These are phyloP conservation scores for Sclerotiophoma versabilis DNA, from an alignment of 2,329 filamentous ascomycete genomes.

Conservation along the genomic window DNA sequence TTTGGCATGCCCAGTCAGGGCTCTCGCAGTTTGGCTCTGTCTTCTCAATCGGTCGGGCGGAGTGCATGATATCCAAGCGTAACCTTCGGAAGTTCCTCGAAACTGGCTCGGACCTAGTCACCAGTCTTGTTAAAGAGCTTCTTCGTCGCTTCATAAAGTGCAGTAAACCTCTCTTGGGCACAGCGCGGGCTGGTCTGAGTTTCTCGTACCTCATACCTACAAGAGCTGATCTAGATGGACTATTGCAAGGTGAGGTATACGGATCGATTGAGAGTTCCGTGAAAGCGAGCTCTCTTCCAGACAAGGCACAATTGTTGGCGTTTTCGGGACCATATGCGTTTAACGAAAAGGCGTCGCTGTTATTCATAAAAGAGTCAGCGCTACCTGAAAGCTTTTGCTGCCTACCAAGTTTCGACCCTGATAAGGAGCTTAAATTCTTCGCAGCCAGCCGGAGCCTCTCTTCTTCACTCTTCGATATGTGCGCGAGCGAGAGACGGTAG, in stretches of 20 bases:
- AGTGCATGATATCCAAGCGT: not conserved
- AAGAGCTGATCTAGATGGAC: not conserved
- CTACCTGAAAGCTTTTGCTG: not conserved
- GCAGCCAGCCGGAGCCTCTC: not conserved
- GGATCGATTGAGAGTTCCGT: not conserved
- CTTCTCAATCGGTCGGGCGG: not conserved
- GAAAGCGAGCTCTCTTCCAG: not conserved
- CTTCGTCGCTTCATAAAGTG: not conserved
- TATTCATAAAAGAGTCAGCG: too few relatives aligned
- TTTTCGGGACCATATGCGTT: not conserved
- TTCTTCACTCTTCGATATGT: not conserved
- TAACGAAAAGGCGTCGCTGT: not conserved
- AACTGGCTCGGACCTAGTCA: not conserved
- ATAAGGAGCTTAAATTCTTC: not conserved
- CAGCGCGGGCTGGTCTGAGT: not conserved
- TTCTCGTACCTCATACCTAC: not conserved
- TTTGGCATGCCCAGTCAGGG: slow-evolving; percentile 9
- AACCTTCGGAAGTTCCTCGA: not conserved
- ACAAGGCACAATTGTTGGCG: not conserved
- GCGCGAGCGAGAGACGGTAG: not conserved
- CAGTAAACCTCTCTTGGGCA: not conserved
- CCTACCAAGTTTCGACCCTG: not conserved
- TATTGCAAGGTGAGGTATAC: not conserved
- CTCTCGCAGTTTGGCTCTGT: not conserved
- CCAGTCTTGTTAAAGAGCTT: not conserved